Conservation (phyloP, 1,284 basidiomycete genomes). For the Cryptococcus sp. region DNA sequence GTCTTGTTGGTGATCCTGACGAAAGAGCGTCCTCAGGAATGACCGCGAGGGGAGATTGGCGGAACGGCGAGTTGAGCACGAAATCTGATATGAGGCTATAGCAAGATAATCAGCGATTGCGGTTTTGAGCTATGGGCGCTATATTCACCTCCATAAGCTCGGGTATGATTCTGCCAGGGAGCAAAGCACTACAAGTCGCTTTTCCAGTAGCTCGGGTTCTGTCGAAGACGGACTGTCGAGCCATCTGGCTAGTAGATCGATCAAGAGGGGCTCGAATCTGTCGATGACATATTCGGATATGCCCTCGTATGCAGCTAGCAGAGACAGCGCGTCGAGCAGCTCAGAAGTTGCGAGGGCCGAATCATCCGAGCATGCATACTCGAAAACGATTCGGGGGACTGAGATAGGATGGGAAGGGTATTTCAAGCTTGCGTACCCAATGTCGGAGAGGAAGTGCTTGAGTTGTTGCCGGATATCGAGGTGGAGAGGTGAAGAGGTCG, state of each 20-base stretch:
- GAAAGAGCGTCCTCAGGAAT: constrained; percentile 52
- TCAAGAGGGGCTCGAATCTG: constrained; percentile 40
- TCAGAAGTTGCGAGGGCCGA: constrained; percentile 2
- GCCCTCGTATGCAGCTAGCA: constrained; percentile 23
- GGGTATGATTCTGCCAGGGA: constrained; percentile 35
- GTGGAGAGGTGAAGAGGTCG: constrained; percentile 14
- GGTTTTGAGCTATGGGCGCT: background rate
- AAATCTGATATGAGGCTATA: constrained; percentile 44
- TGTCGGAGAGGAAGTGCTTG: constrained; percentile 12
- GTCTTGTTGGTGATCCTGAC: constrained; percentile 55
- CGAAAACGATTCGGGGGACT: constrained; percentile 16
- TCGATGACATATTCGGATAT: constrained; percentile 25
- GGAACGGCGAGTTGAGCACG: constrained; percentile 51
- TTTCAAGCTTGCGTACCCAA: constrained; percentile 6
- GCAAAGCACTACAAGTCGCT: constrained; percentile 32
- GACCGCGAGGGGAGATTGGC: constrained; percentile 27
- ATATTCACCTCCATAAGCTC: constrained; percentile 49
- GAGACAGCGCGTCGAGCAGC: constrained; percentile 32
- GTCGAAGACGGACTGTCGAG: constrained; percentile 18
- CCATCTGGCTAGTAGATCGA: constrained; percentile 48
- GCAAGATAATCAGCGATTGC: background rate
- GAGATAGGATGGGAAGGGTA: constrained; percentile 4
- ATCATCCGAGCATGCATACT: constrained; percentile 4
- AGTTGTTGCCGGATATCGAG: constrained; percentile 19
- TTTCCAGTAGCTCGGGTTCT: constrained; percentile 34